Evolutionary conservation across 495 filamentous ascomycete species (phyloP).

Genomic region (Xanthoparmelia taractica): DNA sequence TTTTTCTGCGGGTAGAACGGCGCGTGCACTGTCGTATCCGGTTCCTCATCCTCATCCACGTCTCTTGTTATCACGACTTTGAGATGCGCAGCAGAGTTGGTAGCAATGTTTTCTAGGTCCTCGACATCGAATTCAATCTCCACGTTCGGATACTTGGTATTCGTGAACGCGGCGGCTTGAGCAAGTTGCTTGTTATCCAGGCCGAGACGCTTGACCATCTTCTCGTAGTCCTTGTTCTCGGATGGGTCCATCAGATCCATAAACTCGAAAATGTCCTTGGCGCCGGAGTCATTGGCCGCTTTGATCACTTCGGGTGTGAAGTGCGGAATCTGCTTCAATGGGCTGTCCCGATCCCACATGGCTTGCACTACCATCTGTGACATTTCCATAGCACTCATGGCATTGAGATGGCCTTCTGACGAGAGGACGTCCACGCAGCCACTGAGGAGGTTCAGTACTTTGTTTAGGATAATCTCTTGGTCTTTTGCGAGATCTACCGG

Average conservation of each 20-base stretch:
- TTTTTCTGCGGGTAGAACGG: conserved; percentile 91
- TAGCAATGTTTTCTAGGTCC: conserved; percentile 67
- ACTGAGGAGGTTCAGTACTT: conserved; percentile 79
- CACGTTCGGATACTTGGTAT: conserved; percentile 88
- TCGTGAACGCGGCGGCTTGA: conserved; percentile 93
- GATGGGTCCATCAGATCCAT: conserved; percentile 97
- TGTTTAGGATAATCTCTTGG: conserved; percentile 79
- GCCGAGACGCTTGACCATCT: conserved; percentile 65
- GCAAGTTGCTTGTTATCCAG: conserved; percentile 75
- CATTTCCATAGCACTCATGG: conserved; percentile 98
- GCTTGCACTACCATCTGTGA: conserved; percentile 98
- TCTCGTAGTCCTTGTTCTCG: conserved; percentile 71
- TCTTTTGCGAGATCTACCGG: conserved; percentile 97
- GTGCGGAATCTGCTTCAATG: conserved; percentile 94
- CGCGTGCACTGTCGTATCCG: conserved; percentile 81
- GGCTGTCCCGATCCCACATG: conserved; percentile 97
- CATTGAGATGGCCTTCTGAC: conserved; percentile 92
- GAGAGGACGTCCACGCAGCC: conserved; percentile 92
- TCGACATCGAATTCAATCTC: conserved; percentile 83
- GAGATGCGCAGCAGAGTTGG: conserved; percentile 74
- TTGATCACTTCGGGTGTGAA: conserved; percentile 80
- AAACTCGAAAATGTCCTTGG: conserved; percentile 93
- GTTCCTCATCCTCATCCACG: conserved; percentile 64
- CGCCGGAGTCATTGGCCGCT: conserved; percentile 68
- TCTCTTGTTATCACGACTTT: conserved; percentile 84